phyloP scores from a whole-genome alignment of 78 protist species.

The Chrysochromulina parva region DNA sequence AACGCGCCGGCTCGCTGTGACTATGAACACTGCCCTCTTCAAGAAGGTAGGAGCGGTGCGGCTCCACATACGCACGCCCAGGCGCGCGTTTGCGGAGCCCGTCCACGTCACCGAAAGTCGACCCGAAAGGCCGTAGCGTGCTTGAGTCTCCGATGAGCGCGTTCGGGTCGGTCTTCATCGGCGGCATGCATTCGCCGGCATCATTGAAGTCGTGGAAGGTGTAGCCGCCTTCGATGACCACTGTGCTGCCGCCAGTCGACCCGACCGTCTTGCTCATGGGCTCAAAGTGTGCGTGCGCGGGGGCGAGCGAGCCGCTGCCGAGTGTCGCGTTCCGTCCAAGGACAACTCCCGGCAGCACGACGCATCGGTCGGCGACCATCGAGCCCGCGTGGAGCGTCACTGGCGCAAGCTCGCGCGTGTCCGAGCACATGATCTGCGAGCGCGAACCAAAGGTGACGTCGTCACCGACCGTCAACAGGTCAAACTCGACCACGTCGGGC shows the following conservation, averaged over 20 bases:
- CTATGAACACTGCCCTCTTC: no score
- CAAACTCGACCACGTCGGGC: conserved; percentile 21
- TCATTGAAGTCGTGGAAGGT: background rate
- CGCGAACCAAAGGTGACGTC: conserved; percentile 30
- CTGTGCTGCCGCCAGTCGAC: background rate
- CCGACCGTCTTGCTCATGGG: background rate
- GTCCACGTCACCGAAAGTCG: no score
- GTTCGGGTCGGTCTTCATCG: background rate
- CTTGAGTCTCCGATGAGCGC: background rate
- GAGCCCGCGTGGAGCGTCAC: background rate
- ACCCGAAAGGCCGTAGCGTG: background rate
- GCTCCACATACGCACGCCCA: no score
- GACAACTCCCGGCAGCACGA: background rate
- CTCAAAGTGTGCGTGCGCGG: background rate
- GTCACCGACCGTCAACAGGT: conserved; percentile 20
- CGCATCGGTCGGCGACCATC: conserved; percentile 6
- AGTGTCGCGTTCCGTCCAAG: background rate
- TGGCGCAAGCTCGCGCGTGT: no score
- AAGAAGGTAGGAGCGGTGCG: no score
- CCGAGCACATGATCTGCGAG: background rate
- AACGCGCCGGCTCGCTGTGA: no score
- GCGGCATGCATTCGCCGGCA: no score
- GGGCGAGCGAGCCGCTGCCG: background rate
- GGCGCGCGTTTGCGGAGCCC: no score
- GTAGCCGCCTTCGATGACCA: background rate